Percentiles rank a stretch among this genome's conserved stretches.
Evolutionary conservation across 768 basidiomycete genomes (phyloP).

Genomic region (Phylloporus arenicola): DNA sequence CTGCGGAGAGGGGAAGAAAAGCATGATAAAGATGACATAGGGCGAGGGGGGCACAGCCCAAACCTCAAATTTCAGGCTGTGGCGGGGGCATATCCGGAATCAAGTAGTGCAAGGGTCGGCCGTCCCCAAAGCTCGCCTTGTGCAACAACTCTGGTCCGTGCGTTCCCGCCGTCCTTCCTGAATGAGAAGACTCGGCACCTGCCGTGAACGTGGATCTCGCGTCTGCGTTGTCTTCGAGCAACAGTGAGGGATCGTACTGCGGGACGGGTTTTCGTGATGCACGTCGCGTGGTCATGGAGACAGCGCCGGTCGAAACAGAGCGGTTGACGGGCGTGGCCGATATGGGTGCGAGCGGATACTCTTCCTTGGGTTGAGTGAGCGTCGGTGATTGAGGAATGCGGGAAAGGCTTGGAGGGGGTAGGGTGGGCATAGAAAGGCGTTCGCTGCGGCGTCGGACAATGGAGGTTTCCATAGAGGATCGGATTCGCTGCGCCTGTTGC

Average conservation of each 20-base stretch:
- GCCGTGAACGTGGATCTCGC: conserved; percentile 19
- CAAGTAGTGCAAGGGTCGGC: conserved; percentile 48
- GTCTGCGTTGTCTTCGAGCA: conserved; percentile 22
- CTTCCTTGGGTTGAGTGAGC: conserved; percentile 18
- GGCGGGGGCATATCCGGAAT: conserved; percentile 53
- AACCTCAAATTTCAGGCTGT: conserved; percentile 21
- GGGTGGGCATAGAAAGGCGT: conserved; percentile 27
- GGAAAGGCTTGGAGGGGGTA: conserved; percentile 14
- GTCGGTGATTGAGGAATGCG: conserved; percentile 14
- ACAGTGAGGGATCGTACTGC: conserved; percentile 36
- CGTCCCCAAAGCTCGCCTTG: conserved; percentile 44
- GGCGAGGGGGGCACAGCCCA: conserved; percentile 1
- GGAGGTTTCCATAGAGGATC: conserved; percentile 29
- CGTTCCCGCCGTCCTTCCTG: conserved; percentile 11
- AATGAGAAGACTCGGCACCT: conserved; percentile 25
- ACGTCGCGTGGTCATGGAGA: conserved; percentile 25
- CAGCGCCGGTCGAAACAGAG: conserved; percentile 23
- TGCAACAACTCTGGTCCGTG: conserved; percentile 28
- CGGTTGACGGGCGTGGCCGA: conserved; percentile 20
- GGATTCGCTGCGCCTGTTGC: conserved; percentile 29
- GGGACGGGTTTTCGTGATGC: conserved; percentile 55
- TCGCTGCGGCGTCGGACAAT: conserved; percentile 19
- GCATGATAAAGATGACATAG: background rate
- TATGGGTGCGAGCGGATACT: conserved; percentile 28
- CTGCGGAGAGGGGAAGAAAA: background rate